These are phyloP conservation scores for Biancaea sappan DNA, from an alignment of 306 rosid species.

Conservation along the genomic window DNA sequence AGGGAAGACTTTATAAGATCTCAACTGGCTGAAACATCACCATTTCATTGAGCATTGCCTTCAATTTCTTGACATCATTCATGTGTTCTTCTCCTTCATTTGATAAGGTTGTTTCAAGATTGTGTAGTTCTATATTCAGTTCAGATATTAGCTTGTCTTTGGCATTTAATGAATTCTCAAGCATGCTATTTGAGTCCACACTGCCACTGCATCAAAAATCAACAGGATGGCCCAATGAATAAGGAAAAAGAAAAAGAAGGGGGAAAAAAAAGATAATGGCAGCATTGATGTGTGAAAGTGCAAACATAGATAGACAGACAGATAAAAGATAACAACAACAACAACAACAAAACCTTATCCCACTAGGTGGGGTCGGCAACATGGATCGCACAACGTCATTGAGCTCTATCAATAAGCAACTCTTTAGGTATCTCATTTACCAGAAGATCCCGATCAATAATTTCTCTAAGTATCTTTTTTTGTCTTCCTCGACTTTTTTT, in stretches of 20 bases:
- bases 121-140: conserved; percentile 91
- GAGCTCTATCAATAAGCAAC: too few species aligned
- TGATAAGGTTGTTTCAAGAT: conserved; percentile 77
- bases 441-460: too few species aligned
- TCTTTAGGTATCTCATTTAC: too few species aligned
- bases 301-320: conserved; percentile 16
- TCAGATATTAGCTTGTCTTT: conserved; percentile 90
- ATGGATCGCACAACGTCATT: too few species aligned
- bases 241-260: not conserved
- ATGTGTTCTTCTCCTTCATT: conserved; percentile 83
- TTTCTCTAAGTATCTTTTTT: too few species aligned
- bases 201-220: conserved; percentile 61
- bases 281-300: conserved; percentile 9
- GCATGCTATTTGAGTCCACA: conserved; percentile 70
- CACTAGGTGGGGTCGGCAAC: too few species aligned
- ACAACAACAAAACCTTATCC: too few species aligned
- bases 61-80: conserved; percentile 79
- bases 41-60: conserved; percentile 76
- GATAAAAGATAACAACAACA: conserved; percentile 25
- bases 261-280: not conserved
- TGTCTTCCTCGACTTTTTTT: too few species aligned
- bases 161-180: conserved; percentile 86
- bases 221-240: conserved; percentile 21
- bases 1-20: not conserved
- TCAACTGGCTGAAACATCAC: conserved; percentile 31